These are phyloP conservation scores for Botryosphaeria dothidea DNA, from an alignment of 2,329 filamentous ascomycete species.

Conservation along the genomic window DNA sequence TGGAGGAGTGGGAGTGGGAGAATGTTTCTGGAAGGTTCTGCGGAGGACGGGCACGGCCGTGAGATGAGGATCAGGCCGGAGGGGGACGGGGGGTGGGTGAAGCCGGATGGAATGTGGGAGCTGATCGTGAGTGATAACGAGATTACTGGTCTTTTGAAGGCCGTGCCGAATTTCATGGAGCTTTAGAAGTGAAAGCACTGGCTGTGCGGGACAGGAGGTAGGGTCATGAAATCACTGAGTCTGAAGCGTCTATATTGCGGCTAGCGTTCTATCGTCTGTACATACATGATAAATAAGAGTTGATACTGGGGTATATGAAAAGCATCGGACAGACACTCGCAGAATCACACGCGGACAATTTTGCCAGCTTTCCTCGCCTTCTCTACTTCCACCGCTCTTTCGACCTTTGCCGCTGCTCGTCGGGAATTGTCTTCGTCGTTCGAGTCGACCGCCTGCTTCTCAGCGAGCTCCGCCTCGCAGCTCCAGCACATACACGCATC, in stretches of 20 bases:
- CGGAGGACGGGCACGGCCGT: neutral
- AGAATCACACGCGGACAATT: neutral
- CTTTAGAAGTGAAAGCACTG: neutral
- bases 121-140: constrained; percentile 3
- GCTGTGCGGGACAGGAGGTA: too few species aligned
- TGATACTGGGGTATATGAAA: neutral
- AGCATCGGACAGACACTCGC: neutral
- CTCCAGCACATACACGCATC: constrained; percentile 40
- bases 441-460: neutral
- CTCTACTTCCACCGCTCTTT: constrained; percentile 10
- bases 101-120: constrained; percentile 8
- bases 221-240: too few species aligned
- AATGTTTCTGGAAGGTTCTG: constrained; percentile 1
- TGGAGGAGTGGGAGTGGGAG: neutral
- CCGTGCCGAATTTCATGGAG: neutral
- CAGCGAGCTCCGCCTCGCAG: constrained; percentile 36
- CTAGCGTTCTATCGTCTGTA: neutral
- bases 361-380: constrained; percentile 3
- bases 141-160: neutral
- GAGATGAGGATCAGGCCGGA: neutral
- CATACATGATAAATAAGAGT: neutral
- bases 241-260: neutral
- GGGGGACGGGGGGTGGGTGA: neutral
- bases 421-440: neutral
- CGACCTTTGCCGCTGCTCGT: constrained; percentile 1